Evolutionary conservation across 1,284 basidiomycete species (phyloP).

Genomic region (Rhizoctonia solani): DNA sequence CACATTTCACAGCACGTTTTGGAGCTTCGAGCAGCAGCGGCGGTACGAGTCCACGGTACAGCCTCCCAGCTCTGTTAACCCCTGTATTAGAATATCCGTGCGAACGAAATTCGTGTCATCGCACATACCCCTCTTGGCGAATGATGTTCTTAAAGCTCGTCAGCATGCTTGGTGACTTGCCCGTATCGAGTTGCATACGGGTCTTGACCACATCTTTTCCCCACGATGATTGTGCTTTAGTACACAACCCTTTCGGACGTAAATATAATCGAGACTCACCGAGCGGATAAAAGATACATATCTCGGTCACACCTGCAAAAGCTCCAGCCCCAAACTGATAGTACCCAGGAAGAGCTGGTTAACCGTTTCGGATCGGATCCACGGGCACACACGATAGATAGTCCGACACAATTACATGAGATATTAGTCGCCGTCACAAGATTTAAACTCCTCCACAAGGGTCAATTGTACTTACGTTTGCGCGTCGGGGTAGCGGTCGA

Average conservation of each 20-base stretch:
- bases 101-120: neutral
- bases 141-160: constrained; percentile 79
- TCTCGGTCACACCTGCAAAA: constrained; percentile 84
- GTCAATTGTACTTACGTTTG: constrained; percentile 5
- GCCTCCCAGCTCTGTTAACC: constrained; percentile 64
- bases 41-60: constrained; percentile 94
- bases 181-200: constrained; percentile 92
- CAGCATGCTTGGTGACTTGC: constrained; percentile 77
- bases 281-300: constrained; percentile 90
- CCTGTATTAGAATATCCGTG: neutral
- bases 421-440: neutral
- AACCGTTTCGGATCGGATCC: no score
- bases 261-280: constrained; percentile 55
- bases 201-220: constrained; percentile 82
- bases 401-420: no score
- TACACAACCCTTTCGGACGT: no score
- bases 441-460: neutral
- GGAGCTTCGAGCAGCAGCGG: constrained; percentile 96
- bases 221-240: constrained; percentile 40
- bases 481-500: constrained; percentile 2
- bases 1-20: constrained; percentile 96
- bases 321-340: constrained; percentile 91
- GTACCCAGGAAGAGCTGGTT: constrained; percentile 75
- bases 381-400: no score
- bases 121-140: constrained; percentile 77